phyloP scores from a whole-genome alignment of 2,329 filamentous ascomycete genomes.

The Alternaria arbusti region DNA sequence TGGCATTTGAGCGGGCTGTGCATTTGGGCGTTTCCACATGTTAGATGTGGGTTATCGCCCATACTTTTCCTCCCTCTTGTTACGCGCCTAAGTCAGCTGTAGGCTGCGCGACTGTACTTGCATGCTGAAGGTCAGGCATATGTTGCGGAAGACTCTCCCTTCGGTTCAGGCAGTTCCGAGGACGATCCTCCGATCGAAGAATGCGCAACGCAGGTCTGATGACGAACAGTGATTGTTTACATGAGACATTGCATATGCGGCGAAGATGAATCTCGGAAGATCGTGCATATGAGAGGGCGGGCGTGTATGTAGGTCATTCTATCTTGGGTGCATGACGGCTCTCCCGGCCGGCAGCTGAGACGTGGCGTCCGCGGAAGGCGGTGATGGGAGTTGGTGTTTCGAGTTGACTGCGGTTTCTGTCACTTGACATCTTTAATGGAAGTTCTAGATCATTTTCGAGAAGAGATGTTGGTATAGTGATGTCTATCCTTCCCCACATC shows the following conservation, averaged over 20 bases:
- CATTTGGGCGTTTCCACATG: background rate
- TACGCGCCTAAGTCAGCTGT: background rate
- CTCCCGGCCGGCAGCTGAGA: background rate
- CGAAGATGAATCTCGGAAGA: conserved; percentile 9
- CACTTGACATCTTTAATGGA: background rate
- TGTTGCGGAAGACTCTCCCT: background rate
- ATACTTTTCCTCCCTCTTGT: background rate
- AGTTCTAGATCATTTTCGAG: background rate
- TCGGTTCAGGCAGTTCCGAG: background rate
- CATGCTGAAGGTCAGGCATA: background rate
- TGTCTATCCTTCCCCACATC: background rate
- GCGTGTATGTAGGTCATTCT: conserved; percentile 5
- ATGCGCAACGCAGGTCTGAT: background rate
- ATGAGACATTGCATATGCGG: conserved; percentile 7
- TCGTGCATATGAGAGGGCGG: background rate
- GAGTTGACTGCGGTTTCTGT: background rate
- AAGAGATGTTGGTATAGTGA: background rate
- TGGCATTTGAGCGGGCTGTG: background rate
- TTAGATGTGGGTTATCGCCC: background rate
- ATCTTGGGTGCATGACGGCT: background rate
- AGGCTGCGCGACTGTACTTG: background rate
- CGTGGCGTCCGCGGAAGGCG: background rate
- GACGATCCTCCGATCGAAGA: background rate
- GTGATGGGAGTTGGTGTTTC: background rate
- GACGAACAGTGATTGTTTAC: conserved; percentile 1